Evolutionary conservation across 1,284 basidiomycete genomes (phyloP), one percentile per base, ranked within the genome.

Genomic region (Ceratobasidium papillatum): DNA sequence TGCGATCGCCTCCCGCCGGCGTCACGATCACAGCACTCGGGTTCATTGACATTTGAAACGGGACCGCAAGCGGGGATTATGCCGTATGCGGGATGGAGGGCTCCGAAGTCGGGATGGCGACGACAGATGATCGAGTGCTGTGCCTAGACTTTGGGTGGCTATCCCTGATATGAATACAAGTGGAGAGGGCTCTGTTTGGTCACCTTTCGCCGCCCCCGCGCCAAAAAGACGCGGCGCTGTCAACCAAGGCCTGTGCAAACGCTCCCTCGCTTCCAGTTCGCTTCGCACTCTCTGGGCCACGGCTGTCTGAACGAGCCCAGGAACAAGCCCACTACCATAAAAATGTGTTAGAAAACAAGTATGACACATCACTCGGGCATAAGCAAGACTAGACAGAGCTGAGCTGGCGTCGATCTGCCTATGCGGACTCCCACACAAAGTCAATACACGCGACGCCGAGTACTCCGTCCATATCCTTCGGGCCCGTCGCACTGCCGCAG

Each of bases 181-280:
- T 12, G 17, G 36, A 43, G 22, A 22, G 59, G 59, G 36, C 32
- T 22, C 14, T 61, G 59, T 34, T 34, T 41, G 59, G 59, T 12
- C 30, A 30, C 56, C 32, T 14, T 36, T 36, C 56, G 56, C 30
- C 56, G 36, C 34, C 59, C n/a, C 19, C 36, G 56, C 59, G 34
- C 36, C 30, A 47, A 52, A 52, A 52, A 61, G 59, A 22, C 59
- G 59, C 59, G 5, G 51, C 22, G 59, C 59, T 41, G 59, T 61
- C 59, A 25, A 41, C 56, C 56, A 32, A 2, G 22, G n/a, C 59
- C 56, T n/a, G 36, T 38, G 51, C 51, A 30, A 17, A 5, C 22
- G 7, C 2, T 4, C 27, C 51, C 56, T 59, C 56, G 56, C 32
- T 22, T 8, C 56, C 17, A 51, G 49, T 25, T 51, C 49, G 49